Base-by-base conservation (phyloP, 1,139 yeast genomes). In the Debaryomycetaceae sp. region DNA sequence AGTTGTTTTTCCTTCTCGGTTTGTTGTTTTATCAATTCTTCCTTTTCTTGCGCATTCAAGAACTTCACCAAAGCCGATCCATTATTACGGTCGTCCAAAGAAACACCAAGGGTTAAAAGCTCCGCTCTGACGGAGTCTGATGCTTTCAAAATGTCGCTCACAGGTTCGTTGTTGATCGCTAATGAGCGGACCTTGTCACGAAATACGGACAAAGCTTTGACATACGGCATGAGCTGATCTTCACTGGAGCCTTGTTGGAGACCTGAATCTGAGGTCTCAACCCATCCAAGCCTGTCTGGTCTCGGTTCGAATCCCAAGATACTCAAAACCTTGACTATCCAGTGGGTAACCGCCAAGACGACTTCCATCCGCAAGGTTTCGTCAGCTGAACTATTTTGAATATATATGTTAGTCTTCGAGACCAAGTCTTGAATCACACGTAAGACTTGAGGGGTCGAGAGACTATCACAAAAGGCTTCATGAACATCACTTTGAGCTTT, bases 51-150 rank as follows among this genome's bases (percentile, higher is more conserved):
- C 6, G 72, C 77, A 46, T 79, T 83, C 51, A 93, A 72, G 55
- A 93, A 86, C 66, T 93, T 93, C 42, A 93, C 78, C 48, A 93
- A 76, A 0, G 97, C 91, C 4, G 83, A 78, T 14, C 85, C 90
- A 47, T 80, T 87, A 31, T 84, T 80, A 58, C 97, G 81, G 64
- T 93, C 99, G 63, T 93, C 98, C 42, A 93, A 72, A 0, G 95
- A 82, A 31, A 93, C 87, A 24, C 95, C 95, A 48, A 90, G 69
- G 24, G 80, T 76, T 46, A 89, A 69, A 54, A 93, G 70, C 40
- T 87, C 95, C 13, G 71, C 51, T 52, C 79, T 60, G 42, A 73
- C 58, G 14, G 63, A 47, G 55, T 74, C 79, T 30, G 72, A 62
- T 14, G 72, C 74, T 14, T 70, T 66, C 46, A 93, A 72, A 47